A percentile compares a stretch with the other conserved stretches of the same genome.
phyloP scores from a whole-genome alignment of 768 basidiomycete species.

The Leccinum disarticulatum region DNA sequence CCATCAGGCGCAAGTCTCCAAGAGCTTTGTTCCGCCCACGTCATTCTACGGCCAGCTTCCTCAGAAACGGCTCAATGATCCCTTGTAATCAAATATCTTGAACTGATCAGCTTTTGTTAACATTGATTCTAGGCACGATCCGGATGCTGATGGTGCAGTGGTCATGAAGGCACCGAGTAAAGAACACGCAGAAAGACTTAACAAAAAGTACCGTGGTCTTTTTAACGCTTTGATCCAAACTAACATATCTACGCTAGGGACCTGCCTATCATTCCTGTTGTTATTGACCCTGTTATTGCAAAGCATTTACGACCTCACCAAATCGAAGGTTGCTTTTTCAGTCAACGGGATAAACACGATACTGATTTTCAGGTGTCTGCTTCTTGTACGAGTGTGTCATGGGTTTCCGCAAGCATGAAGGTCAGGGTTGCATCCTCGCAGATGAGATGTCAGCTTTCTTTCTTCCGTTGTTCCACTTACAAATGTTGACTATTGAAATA shows the following conservation, averaged over 20 bases:
- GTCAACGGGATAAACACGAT: not conserved
- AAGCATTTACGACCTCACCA: conserved; percentile 85
- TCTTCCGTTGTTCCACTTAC: not conserved
- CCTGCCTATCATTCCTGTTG: conserved; percentile 71
- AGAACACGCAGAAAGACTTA: conserved; percentile 63
- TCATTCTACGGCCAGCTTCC: conserved; percentile 59
- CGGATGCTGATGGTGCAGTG: conserved; percentile 70
- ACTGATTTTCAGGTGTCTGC: conserved; percentile 53
- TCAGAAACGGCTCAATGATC: conserved; percentile 28
- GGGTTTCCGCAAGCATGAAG: conserved; percentile 89
- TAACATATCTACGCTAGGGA: conserved; percentile 42
- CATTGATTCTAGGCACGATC: conserved; percentile 61
- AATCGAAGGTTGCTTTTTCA: conserved; percentile 59
- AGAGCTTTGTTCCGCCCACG: conserved; percentile 49
- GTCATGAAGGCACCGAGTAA: conserved; percentile 81
- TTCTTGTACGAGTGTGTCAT: conserved; percentile 97
- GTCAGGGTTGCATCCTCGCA: conserved; percentile 92
- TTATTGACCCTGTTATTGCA: conserved; percentile 84
- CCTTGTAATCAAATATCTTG: conserved; percentile 17
- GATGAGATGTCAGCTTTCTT: conserved; percentile 77
- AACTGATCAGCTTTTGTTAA: not conserved
- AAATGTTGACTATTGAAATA: conserved; percentile 13
- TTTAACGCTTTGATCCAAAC: not conserved
- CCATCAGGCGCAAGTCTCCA: conserved; percentile 11
- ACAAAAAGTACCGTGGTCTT: conserved; percentile 56